Percentiles rank a stretch among this genome's conserved stretches.
Conservation (phyloP, 2,329 filamentous ascomycete genomes). For the Ploettnerulaceae sp. region DNA sequence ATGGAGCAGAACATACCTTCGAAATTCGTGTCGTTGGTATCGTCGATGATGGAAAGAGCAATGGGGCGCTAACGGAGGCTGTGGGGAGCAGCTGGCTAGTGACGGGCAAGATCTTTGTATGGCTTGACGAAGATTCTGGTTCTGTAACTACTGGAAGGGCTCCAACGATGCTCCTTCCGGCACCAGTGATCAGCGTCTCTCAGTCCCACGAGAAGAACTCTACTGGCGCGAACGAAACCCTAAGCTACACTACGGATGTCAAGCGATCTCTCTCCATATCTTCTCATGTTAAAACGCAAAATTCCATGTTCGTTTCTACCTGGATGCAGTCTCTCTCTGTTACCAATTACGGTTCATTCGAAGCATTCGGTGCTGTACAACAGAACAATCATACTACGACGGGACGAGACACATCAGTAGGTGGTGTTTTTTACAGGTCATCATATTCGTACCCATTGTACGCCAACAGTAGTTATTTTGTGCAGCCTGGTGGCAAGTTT, state of each 20-base stretch:
- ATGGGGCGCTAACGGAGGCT: constrained; percentile 45
- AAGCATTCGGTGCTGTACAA: constrained; percentile 51
- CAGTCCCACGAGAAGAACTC: constrained; percentile 42
- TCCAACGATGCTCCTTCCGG: constrained; percentile 33
- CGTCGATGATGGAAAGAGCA: constrained; percentile 46
- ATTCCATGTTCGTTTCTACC: constrained; percentile 37
- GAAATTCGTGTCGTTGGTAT: constrained; percentile 63
- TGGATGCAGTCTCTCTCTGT: constrained; percentile 59
- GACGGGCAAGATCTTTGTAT: constrained; percentile 77
- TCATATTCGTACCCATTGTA: constrained; percentile 57
- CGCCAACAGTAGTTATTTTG: constrained; percentile 47
- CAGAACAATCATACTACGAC: constrained; percentile 45
- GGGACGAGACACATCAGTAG: constrained; percentile 41
- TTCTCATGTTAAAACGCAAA: constrained; percentile 47
- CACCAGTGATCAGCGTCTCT: constrained; percentile 46
- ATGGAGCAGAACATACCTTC: constrained; percentile 61
- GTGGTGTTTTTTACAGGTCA: constrained; percentile 30
- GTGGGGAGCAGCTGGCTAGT: constrained; percentile 69
- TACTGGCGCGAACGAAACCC: constrained; percentile 53
- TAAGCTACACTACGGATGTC: constrained; percentile 55
- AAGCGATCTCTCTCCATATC: constrained; percentile 49
- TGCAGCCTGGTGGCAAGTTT: constrained; percentile 41
- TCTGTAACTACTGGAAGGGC: constrained; percentile 48
- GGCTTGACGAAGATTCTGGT: constrained; percentile 49
- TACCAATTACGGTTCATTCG: constrained; percentile 50